These are phyloP conservation scores for Gossypium trilobum DNA, from an alignment of 441 rosid genomes.

Conservation along the genomic window DNA sequence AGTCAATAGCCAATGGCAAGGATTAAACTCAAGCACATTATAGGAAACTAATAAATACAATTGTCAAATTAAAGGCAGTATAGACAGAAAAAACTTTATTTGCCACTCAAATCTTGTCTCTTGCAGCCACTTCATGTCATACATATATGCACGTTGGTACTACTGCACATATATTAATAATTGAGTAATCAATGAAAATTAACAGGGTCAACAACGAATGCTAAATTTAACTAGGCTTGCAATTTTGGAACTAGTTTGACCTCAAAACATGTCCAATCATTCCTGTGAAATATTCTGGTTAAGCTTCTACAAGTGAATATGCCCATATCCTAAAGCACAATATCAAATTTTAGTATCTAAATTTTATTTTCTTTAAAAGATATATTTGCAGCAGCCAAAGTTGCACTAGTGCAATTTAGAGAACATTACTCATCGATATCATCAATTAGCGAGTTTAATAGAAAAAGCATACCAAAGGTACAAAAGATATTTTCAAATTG, in stretches of 20 bases:
- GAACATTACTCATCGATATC: neutral
- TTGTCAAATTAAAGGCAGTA: neutral
- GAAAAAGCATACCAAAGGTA: neutral
- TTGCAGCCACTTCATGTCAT: neutral
- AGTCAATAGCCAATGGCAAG: neutral
- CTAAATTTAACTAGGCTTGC: neutral
- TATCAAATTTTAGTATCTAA: neutral
- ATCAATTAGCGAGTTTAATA: neutral
- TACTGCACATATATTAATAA: neutral
- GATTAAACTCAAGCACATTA: slow-evolving; percentile 10
- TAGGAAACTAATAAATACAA: neutral
- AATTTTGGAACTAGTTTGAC: neutral
- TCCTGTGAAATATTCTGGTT: neutral
- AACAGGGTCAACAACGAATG: neutral
- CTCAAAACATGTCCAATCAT: neutral
- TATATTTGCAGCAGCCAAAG: neutral
- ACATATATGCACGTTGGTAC: neutral
- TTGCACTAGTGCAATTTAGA: slow-evolving; percentile 1
- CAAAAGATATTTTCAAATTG: neutral
- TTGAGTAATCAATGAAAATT: neutral
- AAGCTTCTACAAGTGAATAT: neutral
- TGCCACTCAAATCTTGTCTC: neutral
- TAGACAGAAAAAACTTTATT: neutral
- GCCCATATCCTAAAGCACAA: neutral
- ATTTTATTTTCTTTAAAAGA: neutral